phyloP scores from a whole-genome alignment of 257 asterid genomes.

The Avicennia marina region DNA sequence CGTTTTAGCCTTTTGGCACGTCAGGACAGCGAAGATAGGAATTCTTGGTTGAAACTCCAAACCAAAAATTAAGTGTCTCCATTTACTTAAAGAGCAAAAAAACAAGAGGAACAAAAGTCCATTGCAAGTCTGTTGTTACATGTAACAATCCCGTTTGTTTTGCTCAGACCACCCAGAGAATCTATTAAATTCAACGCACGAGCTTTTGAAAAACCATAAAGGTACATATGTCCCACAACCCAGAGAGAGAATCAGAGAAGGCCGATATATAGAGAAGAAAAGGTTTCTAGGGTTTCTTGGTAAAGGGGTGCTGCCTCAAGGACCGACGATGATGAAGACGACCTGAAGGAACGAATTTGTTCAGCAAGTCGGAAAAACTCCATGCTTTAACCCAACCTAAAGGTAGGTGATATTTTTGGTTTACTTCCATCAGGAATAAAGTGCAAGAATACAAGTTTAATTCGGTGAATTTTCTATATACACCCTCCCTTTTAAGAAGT shows the following conservation, averaged over 20 bases:
- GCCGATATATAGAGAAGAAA: neutral
- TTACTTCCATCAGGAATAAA: neutral
- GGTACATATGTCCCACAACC: neutral
- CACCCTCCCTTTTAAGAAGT: neutral
- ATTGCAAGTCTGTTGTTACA: constrained; percentile 15
- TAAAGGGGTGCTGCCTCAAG: constrained; percentile 13
- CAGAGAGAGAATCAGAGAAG: constrained; percentile 1
- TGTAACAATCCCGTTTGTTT: constrained; percentile 22
- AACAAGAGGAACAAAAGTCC: constrained; percentile 17
- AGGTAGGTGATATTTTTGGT: constrained; percentile 1
- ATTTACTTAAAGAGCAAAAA: constrained; percentile 1
- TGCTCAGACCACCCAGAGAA: constrained; percentile 16
- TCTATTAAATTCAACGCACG: constrained; percentile 22
- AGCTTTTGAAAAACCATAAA: constrained; percentile 7
- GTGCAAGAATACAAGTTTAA: neutral
- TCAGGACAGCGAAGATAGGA: constrained; percentile 13
- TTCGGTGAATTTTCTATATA: neutral
- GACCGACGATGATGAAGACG: neutral
- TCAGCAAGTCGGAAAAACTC: neutral
- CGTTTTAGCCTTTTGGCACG: constrained; percentile 9
- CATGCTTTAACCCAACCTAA: constrained; percentile 14
- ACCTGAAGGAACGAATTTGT: neutral
- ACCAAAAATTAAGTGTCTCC: constrained; percentile 1
- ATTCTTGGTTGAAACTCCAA: constrained; percentile 14
- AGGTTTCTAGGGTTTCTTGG: constrained; percentile 20